A percentile compares a stretch with the other conserved stretches of the same genome.
Evolutionary conservation across 2,329 filamentous ascomycete species (phyloP).

Genomic region (Aspergillus uvarum): DNA sequence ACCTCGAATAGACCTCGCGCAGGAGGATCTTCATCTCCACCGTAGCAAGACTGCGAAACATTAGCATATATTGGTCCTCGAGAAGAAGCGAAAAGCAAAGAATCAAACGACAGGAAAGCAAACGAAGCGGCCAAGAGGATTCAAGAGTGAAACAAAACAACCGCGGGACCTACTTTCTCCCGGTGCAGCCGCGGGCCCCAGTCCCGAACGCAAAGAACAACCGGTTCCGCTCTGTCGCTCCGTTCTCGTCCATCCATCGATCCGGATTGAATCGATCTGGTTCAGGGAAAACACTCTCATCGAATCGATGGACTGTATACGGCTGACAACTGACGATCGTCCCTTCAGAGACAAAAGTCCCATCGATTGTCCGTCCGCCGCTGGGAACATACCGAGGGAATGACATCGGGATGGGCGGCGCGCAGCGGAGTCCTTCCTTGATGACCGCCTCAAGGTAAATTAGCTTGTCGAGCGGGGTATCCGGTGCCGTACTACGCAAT

Average conservation of each 20-base stretch:
- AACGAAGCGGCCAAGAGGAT: conserved; percentile 18
- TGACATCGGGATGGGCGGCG: conserved; percentile 53
- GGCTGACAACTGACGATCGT: conserved; percentile 42
- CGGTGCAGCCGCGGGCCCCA: conserved; percentile 61
- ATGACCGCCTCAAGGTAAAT: conserved; percentile 64
- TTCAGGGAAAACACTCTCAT: conserved; percentile 32
- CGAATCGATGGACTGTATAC: conserved; percentile 37
- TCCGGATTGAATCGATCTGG: conserved; percentile 34
- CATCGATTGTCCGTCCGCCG: conserved; percentile 44
- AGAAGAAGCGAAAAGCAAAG: neutral
- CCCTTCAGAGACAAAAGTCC: conserved; percentile 34
- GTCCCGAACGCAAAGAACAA: conserved; percentile 66
- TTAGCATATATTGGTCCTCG: too few relatives aligned
- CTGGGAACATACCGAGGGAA: conserved; percentile 47
- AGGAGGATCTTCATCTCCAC: conserved; percentile 68
- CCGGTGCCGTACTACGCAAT: conserved; percentile 44
- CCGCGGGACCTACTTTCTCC: conserved; percentile 52
- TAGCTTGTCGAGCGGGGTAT: conserved; percentile 41
- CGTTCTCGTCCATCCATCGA: conserved; percentile 38
- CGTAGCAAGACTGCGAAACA: conserved; percentile 55
- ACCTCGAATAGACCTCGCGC: conserved; percentile 61
- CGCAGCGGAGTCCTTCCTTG: conserved; percentile 60
- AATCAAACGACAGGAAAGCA: neutral
- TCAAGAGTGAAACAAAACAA: too few relatives aligned
- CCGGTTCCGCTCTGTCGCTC: conserved; percentile 46